A percentile compares a stretch with the other conserved stretches of the same genome.
These are phyloP conservation scores for Cercospora brassicicola DNA, from an alignment of 2,329 filamentous ascomycete species.

Conservation along the genomic window DNA sequence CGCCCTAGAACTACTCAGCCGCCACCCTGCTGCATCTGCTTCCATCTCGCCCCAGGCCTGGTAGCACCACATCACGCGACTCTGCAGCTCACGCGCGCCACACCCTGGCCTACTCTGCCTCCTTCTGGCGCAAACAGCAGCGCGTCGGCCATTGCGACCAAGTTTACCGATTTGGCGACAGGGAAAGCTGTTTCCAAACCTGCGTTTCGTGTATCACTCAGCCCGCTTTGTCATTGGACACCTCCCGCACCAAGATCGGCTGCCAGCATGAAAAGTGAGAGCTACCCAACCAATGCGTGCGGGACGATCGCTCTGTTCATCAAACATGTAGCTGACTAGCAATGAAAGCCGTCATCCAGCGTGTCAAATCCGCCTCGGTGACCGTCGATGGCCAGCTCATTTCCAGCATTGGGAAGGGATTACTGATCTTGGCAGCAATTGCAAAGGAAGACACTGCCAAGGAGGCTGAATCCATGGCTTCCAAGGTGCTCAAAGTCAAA, in stretches of 20 bases:
- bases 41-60: background rate
- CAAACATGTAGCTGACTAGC: constrained; percentile 29
- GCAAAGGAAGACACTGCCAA: constrained; percentile 87
- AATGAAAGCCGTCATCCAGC: constrained; percentile 77
- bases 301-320: constrained; percentile 13
- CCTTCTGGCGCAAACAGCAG: background rate
- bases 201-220: constrained; percentile 7
- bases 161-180: background rate
- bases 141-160: background rate
- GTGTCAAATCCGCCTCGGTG: constrained; percentile 92
- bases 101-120: background rate
- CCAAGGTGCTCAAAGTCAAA: constrained; percentile 84
- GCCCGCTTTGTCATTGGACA: constrained; percentile 10
- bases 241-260: constrained; percentile 10
- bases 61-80: constrained; percentile 15
- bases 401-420: constrained; percentile 84
- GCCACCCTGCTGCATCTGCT: background rate
- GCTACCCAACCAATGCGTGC: constrained; percentile 7
- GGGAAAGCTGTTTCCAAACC: background rate
- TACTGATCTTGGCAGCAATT: constrained; percentile 88
- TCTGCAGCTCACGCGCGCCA: background rate
- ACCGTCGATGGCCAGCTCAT: constrained; percentile 88
- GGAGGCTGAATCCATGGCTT: constrained; percentile 78
- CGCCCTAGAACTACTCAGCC: constrained; percentile 1
- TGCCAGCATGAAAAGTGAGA: constrained; percentile 45